Conservation (phyloP, 768 basidiomycete species). For the Goffeauzyma gilvescens region DNA sequence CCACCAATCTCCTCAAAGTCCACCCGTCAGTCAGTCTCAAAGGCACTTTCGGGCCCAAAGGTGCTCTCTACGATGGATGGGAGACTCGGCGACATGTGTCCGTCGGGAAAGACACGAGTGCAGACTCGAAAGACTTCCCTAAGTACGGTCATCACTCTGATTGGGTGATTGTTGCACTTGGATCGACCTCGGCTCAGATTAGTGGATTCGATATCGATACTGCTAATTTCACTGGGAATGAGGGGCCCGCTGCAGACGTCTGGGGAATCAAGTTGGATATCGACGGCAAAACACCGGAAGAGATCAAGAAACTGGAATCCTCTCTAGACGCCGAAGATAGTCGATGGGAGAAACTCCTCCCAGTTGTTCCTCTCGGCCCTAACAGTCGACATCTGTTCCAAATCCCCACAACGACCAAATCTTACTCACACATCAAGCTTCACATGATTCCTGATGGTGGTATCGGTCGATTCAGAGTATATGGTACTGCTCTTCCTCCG, state of each 20-base stretch:
- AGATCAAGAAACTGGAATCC: not conserved
- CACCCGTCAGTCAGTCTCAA: slow-evolving; percentile 70
- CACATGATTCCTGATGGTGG: slow-evolving; percentile 96
- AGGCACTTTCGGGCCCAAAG: slow-evolving; percentile 93
- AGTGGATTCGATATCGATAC: slow-evolving; percentile 86
- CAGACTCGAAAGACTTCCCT: too few relatives aligned
- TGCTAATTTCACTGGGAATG: slow-evolving; percentile 70
- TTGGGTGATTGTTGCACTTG: slow-evolving; percentile 82
- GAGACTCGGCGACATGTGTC: slow-evolving; percentile 74
- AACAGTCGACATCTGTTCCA: slow-evolving; percentile 75
- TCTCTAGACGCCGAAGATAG: not conserved
- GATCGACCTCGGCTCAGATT: slow-evolving; percentile 47
- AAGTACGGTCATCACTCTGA: too few relatives aligned
- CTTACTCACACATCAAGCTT: slow-evolving; percentile 63
- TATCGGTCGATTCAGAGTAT: slow-evolving; percentile 38
- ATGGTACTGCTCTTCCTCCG: slow-evolving; percentile 9
- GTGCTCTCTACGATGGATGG: slow-evolving; percentile 88
- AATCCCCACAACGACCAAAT: slow-evolving; percentile 39
- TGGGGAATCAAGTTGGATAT: slow-evolving; percentile 37
- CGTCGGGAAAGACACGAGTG: too few relatives aligned
- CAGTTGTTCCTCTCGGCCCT: slow-evolving; percentile 58
- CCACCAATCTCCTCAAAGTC: slow-evolving; percentile 59
- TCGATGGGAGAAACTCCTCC: slow-evolving; percentile 57
- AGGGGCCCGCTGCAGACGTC: slow-evolving; percentile 54
- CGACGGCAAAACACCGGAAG: too few relatives aligned